Conservation (phyloP, 371 early-diverging fungal species). For the Coemansia sp. region DNA sequence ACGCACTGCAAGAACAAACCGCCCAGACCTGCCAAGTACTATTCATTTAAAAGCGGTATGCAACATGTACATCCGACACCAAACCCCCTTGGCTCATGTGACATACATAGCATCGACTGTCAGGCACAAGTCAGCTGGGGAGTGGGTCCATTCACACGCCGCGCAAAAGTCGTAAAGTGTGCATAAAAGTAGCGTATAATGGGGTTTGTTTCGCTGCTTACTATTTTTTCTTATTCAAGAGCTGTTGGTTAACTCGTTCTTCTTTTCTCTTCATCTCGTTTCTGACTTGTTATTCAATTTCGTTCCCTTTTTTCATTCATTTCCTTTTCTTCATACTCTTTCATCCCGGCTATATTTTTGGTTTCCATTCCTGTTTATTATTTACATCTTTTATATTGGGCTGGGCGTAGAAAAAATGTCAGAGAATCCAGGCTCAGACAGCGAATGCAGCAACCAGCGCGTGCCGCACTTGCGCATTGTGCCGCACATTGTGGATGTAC, state of each 20-base stretch:
- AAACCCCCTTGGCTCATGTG: neutral
- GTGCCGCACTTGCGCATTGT: conserved; percentile 73
- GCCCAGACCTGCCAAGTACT: neutral
- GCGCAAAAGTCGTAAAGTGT: neutral
- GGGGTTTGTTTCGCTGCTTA: neutral
- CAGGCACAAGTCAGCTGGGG: neutral
- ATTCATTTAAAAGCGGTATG: neutral
- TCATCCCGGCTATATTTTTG: conserved; percentile 3
- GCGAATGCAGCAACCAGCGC: conserved; percentile 10
- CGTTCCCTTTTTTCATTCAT: conserved; percentile 1
- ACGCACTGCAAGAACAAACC: neutral
- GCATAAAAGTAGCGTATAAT: neutral
- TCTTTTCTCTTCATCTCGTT: neutral
- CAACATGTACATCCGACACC: neutral
- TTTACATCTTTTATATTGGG: neutral
- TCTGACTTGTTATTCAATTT: neutral
- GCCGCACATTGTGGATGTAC: conserved; percentile 69
- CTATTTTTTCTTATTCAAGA: neutral
- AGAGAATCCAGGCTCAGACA: conserved; percentile 3
- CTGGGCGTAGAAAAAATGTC: conserved; percentile 5
- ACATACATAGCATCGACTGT: neutral
- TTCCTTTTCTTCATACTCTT: conserved; percentile 1
- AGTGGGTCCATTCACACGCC: neutral
- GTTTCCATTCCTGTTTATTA: no score
- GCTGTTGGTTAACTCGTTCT: neutral